Evolutionary conservation across 345 rosid genomes (phyloP).

Genomic region (Limnanthes douglasii): DNA sequence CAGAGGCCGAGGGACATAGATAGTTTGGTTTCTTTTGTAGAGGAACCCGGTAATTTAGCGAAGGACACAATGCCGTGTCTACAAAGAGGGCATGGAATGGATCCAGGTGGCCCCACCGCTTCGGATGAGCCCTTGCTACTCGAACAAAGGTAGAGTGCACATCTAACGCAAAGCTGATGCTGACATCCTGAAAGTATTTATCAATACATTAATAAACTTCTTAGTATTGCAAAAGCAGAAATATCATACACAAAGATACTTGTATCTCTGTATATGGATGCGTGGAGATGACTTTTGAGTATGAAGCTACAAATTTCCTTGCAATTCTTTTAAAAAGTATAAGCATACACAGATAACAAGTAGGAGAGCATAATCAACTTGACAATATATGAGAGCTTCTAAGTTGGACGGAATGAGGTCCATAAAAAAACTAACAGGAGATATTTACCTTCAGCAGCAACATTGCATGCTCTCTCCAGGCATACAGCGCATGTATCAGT

Average conservation of each 20-base stretch:
- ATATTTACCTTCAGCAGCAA: conserved; percentile 82
- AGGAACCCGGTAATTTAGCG: conserved; percentile 50
- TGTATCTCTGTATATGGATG: no score
- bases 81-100: conserved; percentile 95
- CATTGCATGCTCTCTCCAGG: conserved; percentile 76
- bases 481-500: conserved; percentile 88
- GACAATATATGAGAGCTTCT: no score
- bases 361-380: neutral
- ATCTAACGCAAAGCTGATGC: conserved; percentile 87
- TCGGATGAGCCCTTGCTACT: conserved; percentile 59
- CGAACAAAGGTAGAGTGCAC: conserved; percentile 93
- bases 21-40: conserved; percentile 41
- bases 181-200: conserved; percentile 47
- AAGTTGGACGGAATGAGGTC: no score
- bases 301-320: no score
- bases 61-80: conserved; percentile 79
- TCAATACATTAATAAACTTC: neutral
- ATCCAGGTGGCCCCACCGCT: conserved; percentile 52
- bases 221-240: no score
- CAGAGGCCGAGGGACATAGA: conserved; percentile 73
- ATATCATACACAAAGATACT: no score
- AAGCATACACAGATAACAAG: no score
- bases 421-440: no score
- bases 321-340: no score
- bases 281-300: no score